Evolutionary conservation across 805 yeast genomes (phyloP), one percentile per base, ranked within the genome.

Genomic region (Kurtzmaniella fragi): DNA sequence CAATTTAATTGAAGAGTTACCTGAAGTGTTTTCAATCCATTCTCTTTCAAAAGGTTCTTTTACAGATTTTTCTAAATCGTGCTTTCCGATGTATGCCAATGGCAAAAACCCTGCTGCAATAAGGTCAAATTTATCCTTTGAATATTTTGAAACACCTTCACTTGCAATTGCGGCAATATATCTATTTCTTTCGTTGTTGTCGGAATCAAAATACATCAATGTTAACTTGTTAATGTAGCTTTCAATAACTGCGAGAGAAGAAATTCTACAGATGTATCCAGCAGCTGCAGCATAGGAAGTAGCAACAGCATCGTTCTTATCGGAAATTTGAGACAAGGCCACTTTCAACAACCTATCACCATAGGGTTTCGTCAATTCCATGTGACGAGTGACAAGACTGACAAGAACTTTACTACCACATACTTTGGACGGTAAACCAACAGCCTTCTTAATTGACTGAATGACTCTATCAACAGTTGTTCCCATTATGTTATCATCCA

Each of bases 401-500:
- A 82, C 86, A 9, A 90, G 57, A 0, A 89, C 81, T 44, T 80
- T 74, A 4, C 95, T 77, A 0, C 91, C 89, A 17, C 90, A 87
- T 0, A 85, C 88, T 52, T 91, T 88, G 0, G 97, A 87, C 0
- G 98, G 97, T 11, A 93, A 66, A 0, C 98, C 98, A 15, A 90
- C 85, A 0, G 95, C 77, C 40, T 68, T 73, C 43, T 79, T 78
- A 7, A 86, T 75, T 2, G 87, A 75, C 15, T 61, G 53, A 16
- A 74, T 73, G 23, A 88, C 61, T 29, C 63, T 66, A 2, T 63
- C 66, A 3, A 85, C 64, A 27, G 79, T 60, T 10, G 67, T 70
- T 1, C 66, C 71, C 63, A 79, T 65, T 17, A 67, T 59, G 1
- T 65, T 66, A 17, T 61, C 67, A 54, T 78, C 83, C 4, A 82